These are phyloP conservation scores for Trametes villosa DNA, from an alignment of 768 basidiomycete genomes.

Conservation along the genomic window DNA sequence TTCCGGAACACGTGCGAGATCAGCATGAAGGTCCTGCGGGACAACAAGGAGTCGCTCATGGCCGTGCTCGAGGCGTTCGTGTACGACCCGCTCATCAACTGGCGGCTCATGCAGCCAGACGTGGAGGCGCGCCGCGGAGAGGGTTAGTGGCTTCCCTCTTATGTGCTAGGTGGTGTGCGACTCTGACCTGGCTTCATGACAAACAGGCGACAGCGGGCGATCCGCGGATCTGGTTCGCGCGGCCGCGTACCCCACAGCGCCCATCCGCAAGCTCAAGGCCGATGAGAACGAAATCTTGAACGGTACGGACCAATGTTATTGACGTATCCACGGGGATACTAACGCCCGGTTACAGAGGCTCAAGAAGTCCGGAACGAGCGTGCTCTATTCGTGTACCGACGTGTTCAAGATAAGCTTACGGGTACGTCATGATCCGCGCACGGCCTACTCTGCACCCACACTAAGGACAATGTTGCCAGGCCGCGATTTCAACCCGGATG, in stretches of 20 bases:
- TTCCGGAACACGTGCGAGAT: constrained; percentile 96
- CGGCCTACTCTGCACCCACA: neutral
- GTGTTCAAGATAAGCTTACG: constrained; percentile 94
- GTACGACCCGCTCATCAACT: constrained; percentile 97
- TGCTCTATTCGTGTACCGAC: constrained; percentile 90
- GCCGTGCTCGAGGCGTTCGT: constrained; percentile 98
- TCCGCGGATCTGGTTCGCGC: constrained; percentile 61
- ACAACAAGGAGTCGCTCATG: constrained; percentile 99
- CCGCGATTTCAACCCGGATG: constrained; percentile 89
- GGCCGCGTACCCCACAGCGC: constrained; percentile 77
- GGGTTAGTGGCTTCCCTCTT: constrained; percentile 44
- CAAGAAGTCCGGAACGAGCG: constrained; percentile 91
- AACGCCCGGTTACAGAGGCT: constrained; percentile 45
- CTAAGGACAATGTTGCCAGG: constrained; percentile 48
- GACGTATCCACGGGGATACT: constrained; percentile 1
- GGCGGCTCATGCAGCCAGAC: constrained; percentile 89
- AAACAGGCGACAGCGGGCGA: constrained; percentile 15
- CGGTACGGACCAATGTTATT: constrained; percentile 51
- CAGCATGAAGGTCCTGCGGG: constrained; percentile 95
- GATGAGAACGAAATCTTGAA: constrained; percentile 95
- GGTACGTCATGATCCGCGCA: constrained; percentile 49
- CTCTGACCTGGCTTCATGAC: neutral
- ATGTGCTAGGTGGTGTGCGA: neutral
- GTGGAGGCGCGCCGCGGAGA: constrained; percentile 72
- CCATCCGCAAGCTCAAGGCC: constrained; percentile 79